Conservation (phyloP, 2,329 filamentous ascomycete genomes). For the Curvularia sp. region DNA sequence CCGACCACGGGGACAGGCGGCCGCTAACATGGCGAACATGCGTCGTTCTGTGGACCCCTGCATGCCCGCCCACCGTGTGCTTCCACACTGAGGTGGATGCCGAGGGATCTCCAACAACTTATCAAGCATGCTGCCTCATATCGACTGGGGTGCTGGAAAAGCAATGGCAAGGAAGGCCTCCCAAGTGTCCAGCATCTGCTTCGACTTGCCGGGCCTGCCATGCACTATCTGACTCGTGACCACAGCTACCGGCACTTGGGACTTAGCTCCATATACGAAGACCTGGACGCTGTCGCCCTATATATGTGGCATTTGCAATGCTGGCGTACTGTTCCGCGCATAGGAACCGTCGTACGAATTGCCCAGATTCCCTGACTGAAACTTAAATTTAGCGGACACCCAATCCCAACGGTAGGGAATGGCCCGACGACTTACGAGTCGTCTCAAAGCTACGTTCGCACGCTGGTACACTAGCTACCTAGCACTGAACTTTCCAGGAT, state of each 20-base stretch:
- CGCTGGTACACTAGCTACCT: neutral
- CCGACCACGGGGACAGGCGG: slow-evolving; percentile 6
- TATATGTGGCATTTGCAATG: neutral
- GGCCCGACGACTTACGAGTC: neutral
- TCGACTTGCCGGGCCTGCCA: neutral
- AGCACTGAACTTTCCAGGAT: neutral
- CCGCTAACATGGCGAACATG: neutral
- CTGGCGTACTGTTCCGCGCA: slow-evolving; percentile 1
- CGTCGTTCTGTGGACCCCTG: slow-evolving; percentile 5
- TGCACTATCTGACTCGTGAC: slow-evolving; percentile 7
- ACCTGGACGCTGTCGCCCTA: neutral
- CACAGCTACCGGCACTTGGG: slow-evolving; percentile 13
- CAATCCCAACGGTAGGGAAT: neutral
- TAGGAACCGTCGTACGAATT: slow-evolving; percentile 10
- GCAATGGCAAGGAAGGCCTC: neutral
- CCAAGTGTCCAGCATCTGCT: neutral
- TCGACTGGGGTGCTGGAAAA: slow-evolving; percentile 1
- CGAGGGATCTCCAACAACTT: neutral
- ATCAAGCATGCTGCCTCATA: neutral
- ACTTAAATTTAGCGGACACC: slow-evolving; percentile 1
- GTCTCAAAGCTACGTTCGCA: neutral
- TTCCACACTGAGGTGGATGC: neutral
- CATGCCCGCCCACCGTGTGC: neutral
- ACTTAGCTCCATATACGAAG: neutral
- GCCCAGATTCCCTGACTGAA: slow-evolving; percentile 7